Conservation (phyloP, 2,329 filamentous ascomycete genomes). For the Sporothrix pseudoabietina region DNA sequence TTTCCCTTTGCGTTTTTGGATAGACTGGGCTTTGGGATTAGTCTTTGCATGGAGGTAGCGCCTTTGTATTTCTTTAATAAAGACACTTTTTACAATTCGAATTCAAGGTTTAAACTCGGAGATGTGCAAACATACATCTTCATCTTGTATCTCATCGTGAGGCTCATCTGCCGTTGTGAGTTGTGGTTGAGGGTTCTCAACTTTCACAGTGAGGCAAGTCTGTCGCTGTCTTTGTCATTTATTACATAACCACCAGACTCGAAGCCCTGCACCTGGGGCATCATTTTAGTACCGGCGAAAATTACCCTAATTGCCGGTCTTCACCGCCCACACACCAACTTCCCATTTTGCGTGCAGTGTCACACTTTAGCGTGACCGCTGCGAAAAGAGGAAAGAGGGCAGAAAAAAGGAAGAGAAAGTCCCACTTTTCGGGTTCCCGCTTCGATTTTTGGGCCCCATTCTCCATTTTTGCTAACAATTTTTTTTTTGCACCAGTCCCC, state of each 20-base stretch:
- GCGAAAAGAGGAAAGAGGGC: neutral
- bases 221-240: conserved; percentile 9
- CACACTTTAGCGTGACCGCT: neutral
- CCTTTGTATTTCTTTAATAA: neutral
- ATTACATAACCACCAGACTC: neutral
- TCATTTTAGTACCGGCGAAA: neutral
- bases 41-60: conserved; percentile 17
- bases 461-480: conserved; percentile 27
- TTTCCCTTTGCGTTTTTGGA: conserved; percentile 4
- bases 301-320: conserved; percentile 50
- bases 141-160: neutral
- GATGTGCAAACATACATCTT: neutral
- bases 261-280: conserved; percentile 21
- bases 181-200: neutral
- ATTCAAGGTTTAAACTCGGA: neutral
- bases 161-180: neutral
- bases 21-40: conserved; percentile 13
- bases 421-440: conserved; percentile 20
- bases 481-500: conserved; percentile 29
- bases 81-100: neutral
- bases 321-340: conserved; percentile 47
- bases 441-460: conserved; percentile 20
- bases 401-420: neutral
- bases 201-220: neutral
- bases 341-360: neutral